Base-by-base conservation (phyloP, 805 yeast species). In the Candida takata region DNA sequence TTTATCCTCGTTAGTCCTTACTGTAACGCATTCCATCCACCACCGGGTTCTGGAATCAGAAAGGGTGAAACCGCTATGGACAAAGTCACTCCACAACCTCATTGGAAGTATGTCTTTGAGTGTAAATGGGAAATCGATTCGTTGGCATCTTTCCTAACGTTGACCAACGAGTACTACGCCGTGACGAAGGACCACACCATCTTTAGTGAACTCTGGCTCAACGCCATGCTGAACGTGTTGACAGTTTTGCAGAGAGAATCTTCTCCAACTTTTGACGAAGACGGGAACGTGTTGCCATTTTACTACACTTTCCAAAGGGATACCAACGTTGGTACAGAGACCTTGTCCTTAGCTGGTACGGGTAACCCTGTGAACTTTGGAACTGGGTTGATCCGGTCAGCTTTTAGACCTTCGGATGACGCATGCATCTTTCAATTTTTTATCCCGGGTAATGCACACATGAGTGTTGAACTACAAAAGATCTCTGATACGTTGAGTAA, bases 1-100 rank as follows among this genome's bases (percentile, higher is more conserved):
- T 84, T 71, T 47, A 65, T 86, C 6, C 43, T 61, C 14, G 62
- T 60, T 18, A 72, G 80, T 6, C 95, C 95, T 0, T 86, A 84
- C 57, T 86, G 96, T 58, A 86, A 86, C 58, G 95, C 95, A 0
- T 87, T 84, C 63, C 94, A 86, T 51, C 94, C 95, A 1, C 95
- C 95, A 0, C 54, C 53, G 1, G 63, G 62, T 19, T 52, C 62
- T 3, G 50, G 51, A 4, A 52, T 80, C 19, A 63, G 62, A 28
- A 62, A 64, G 26, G 76, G 72, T 21, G 58, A 68, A 2, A 63
- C 82, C 6, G 70, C 78, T 2, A 42, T 65, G 34, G 95, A 87
- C 53, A 52, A 58, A 5, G 95, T 86, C 5, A 54, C 48, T 24
- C 96, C 96, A 1, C 48, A 49, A 6, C 88, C 87, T 2, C 74